A percentile compares a stretch with the other conserved stretches of the same genome.
Evolutionary conservation across 129 eudicot genomes (phyloP).

Genomic region (Helianthus annuus): HanXRQr2.0-SUNRISE NC_035444.2:5200729-5201228

Average conservation of each 20-base stretch:
- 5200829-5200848: slow-evolving; percentile 79
- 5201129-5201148: background rate
- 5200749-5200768: too few species aligned
- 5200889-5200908: slow-evolving; percentile 76
- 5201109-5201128: too few species aligned
- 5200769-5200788: too few species aligned
- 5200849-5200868: slow-evolving; percentile 97
- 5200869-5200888: slow-evolving; percentile 93
- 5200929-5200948: too few species aligned
- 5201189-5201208: slow-evolving; percentile 81
- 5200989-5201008: background rate
- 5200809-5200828: background rate
- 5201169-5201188: slow-evolving; percentile 92
- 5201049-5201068: slow-evolving; percentile 99
- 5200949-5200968: background rate
- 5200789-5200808: too few species aligned
- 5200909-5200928: too few species aligned
- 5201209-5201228: slow-evolving; percentile 98
- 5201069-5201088: slow-evolving; percentile 79
- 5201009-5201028: slow-evolving; percentile 94
- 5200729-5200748: too few species aligned
- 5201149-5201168: slow-evolving; percentile 68
- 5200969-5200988: background rate
- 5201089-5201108: too few species aligned
- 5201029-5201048: slow-evolving; percentile 86